Base-by-base conservation (phyloP, 768 basidiomycete species). In the Naganishia kalamii region DNA sequence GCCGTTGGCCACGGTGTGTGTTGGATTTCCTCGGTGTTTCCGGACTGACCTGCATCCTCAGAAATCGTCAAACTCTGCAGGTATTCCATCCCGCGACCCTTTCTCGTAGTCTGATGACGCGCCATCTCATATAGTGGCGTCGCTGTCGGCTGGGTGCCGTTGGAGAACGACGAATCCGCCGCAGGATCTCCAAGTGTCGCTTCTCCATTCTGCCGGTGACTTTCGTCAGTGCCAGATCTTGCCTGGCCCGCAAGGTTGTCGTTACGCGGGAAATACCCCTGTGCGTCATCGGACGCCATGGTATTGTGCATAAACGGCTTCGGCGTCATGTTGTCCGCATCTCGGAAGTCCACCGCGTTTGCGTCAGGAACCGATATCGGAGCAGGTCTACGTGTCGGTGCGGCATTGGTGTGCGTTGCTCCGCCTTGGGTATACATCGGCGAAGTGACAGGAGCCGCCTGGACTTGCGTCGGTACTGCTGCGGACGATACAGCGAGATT, bases 51-150 rank as follows among this genome's bases (percentile, higher is more conserved):
- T 27, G 37, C 17, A 23, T 27, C n/a, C 1, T 57, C 37, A 5
- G 54, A 37, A 23, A 57, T 35, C 15, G 35, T 23, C 4, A 57
- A 15, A 25, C 54, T 57, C 23, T 41, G 37, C 12, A 57, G 54
- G 30, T 57, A 57, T 40, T 57, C 54, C 54, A 57, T 57, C 2
- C 54, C 54, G 21, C 54, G 54, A 11, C 21, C 33, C 23, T 57
- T 57, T 15, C 37, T 35, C 54, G 54, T 57, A 2, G 54, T 57
- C 23, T 23, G 13, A 57, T 57, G 7, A 10, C 37, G 33, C 21
- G 10, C n/a, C 23, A 40, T 41, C 21, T 33, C n/a, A 12, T 12
- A 27, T 23, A 41, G 23, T 23, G 54, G 54, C 27, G 4, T 57
- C 35, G 54, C 37, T 12, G 54, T 32, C 13, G 33, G 35, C 23